Evolutionary conservation across 495 filamentous ascomycete species (phyloP), one percentile per base, ranked within the genome.

Genomic region (Tuber melanosporum): DNA sequence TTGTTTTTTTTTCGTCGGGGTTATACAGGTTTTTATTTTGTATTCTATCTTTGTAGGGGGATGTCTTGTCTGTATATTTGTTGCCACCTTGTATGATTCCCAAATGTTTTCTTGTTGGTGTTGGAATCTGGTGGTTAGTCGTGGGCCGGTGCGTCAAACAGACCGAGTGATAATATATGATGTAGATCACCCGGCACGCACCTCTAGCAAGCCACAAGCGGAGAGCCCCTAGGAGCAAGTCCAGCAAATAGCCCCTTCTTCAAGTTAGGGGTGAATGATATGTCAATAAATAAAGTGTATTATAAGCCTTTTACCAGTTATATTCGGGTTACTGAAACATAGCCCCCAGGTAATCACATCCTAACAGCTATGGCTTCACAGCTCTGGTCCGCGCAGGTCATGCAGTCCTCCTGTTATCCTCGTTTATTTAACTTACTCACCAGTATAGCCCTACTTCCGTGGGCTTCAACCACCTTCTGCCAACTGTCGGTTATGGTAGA

Each of bases 41-140:
- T 76, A 78, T 66, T 57, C 45, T 74, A 44, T 73, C 72, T 26
- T n/a, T 74, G 43, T 69, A 70, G 44, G 41, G 70, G 69, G 12
- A 52, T 62, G 42, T 26, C 8, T 66, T 32, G 66, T 72, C 44
- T 47, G 57, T 66, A 66, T 66, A 26, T 66, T 66, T 32, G 7
- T 66, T 66, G 1, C 26, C 6, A 66, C 26, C 14, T 3, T 66
- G 57, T 66, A 66, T 26, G 57, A 12, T 15, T 66, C n/a, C 10
- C 57, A 66, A 66, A 26, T 66, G n/a, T 66, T 66, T 36, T 36
- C 26, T 17, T 52, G 47, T 52, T 66, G 57, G 57, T 66, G 57
- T 32, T 36, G 26, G 57, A 66, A 15, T 36, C 57, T 57, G 9
- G 57, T 36, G 26, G 57, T 66, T 66, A 14, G 14, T 0, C n/a